A percentile compares a stretch with the other conserved stretches of the same genome.
phyloP scores from a whole-genome alignment of 2,329 filamentous ascomycete species.

The Diaporthe velutina region DNA sequence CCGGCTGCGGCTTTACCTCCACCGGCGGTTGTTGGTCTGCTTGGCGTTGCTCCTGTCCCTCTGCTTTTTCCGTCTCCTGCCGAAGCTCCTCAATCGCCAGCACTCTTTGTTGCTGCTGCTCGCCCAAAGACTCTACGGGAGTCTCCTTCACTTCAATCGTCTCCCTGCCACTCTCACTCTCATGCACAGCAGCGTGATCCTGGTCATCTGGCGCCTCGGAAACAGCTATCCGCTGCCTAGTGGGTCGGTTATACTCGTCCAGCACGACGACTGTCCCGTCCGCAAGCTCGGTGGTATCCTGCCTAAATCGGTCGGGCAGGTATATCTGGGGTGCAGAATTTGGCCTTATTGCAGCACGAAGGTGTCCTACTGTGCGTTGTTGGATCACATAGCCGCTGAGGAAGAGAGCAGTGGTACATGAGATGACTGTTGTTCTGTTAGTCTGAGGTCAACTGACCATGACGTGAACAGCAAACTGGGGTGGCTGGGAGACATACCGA shows the following conservation, averaged over 20 bases:
- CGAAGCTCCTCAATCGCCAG: conserved; percentile 26
- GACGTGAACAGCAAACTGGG: conserved; percentile 21
- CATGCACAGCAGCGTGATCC: conserved; percentile 28
- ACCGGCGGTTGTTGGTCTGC: conserved; percentile 2
- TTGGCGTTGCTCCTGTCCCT: neutral
- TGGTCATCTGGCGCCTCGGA: neutral
- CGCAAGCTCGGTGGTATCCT: conserved; percentile 58
- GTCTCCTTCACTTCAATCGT: conserved; percentile 40
- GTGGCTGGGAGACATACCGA: conserved; percentile 63
- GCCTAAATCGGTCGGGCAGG: conserved; percentile 64
- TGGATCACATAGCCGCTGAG: conserved; percentile 89
- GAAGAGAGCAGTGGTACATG: conserved; percentile 87
- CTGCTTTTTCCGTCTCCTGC: conserved; percentile 11
- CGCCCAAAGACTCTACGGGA: conserved; percentile 33
- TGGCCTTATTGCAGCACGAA: conserved; percentile 79
- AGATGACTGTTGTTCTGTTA: conserved; percentile 65
- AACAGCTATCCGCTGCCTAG: conserved; percentile 46
- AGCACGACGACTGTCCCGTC: conserved; percentile 62
- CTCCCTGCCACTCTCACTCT: conserved; percentile 41
- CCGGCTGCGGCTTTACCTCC: conserved; percentile 20
- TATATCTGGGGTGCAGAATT: conserved; percentile 62
- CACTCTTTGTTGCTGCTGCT: conserved; percentile 40
- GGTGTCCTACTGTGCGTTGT: conserved; percentile 83
- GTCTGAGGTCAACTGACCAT: conserved; percentile 29
- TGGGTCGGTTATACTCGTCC: conserved; percentile 54